A percentile compares a stretch with the other conserved stretches of the same genome.
Conservation (phyloP, 768 basidiomycete species). For the Omphalotus guepiniiformis region DNA sequence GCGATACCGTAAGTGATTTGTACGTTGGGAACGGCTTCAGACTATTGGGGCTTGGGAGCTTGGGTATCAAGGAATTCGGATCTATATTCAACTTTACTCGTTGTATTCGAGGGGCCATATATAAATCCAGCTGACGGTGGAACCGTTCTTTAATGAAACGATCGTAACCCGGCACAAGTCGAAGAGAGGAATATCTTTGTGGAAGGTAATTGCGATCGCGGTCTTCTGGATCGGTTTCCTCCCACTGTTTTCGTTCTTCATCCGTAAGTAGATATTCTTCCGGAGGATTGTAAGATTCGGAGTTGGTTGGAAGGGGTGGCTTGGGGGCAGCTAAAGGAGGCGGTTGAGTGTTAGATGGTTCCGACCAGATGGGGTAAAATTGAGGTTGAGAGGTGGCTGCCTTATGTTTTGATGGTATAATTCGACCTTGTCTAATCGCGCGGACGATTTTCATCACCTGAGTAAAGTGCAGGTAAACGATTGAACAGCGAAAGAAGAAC, state of each 20-base stretch:
- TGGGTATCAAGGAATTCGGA: slow-evolving; percentile 87
- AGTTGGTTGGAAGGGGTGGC: slow-evolving; percentile 79
- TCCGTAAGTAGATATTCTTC: slow-evolving; percentile 91
- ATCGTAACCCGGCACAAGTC: slow-evolving; percentile 89
- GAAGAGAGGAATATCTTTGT: slow-evolving; percentile 77
- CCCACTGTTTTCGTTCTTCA: slow-evolving; percentile 79
- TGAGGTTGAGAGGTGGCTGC: slow-evolving; percentile 54
- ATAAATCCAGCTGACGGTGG: slow-evolving; percentile 90
- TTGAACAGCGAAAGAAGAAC: background rate
- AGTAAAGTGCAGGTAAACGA: slow-evolving; percentile 3
- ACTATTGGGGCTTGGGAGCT: slow-evolving; percentile 88
- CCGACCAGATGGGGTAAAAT: slow-evolving; percentile 89
- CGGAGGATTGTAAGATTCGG: slow-evolving; percentile 99
- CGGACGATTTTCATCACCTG: slow-evolving; percentile 99
- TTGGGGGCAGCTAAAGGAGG: slow-evolving; percentile 95
- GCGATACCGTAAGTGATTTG: slow-evolving; percentile 65
- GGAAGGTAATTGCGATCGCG: slow-evolving; percentile 87
- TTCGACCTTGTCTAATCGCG: slow-evolving; percentile 94
- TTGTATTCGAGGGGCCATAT: slow-evolving; percentile 91
- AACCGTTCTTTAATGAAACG: slow-evolving; percentile 93
- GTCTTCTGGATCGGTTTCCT: slow-evolving; percentile 80
- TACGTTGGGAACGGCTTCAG: slow-evolving; percentile 94
- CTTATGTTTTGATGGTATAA: slow-evolving; percentile 85
- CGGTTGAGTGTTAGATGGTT: slow-evolving; percentile 64
- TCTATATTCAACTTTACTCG: slow-evolving; percentile 87